A percentile compares a stretch with the other conserved stretches of the same genome.
These are phyloP conservation scores for Aspergillus sclerotiicarbonarius DNA, from an alignment of 495 filamentous ascomycete species.

Conservation along the genomic window DNA sequence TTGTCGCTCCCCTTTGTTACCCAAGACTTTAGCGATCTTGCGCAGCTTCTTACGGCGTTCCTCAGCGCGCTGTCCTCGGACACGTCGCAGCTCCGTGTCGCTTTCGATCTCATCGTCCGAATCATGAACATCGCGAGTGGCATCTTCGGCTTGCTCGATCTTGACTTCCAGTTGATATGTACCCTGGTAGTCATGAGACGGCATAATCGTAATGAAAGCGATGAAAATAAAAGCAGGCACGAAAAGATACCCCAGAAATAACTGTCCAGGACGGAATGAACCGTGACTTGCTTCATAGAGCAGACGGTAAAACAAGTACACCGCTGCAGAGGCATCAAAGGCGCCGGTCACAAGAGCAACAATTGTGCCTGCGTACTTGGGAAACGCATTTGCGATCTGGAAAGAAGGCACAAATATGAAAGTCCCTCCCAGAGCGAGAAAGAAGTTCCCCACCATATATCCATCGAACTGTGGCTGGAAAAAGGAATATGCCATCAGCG, in stretches of 20 bases:
- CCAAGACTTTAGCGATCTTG: slow-evolving; percentile 68
- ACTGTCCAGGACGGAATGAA: slow-evolving; percentile 55
- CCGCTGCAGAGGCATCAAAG: slow-evolving; percentile 67
- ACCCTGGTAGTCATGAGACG: slow-evolving; percentile 58
- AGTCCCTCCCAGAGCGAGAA: slow-evolving; percentile 64
- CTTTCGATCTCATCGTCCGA: slow-evolving; percentile 55
- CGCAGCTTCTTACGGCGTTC: slow-evolving; percentile 61
- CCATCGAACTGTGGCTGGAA: slow-evolving; percentile 55
- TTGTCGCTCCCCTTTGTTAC: slow-evolving; percentile 52
- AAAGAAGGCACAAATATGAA: slow-evolving; percentile 71
- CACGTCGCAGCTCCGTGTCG: slow-evolving; percentile 42
- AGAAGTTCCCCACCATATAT: slow-evolving; percentile 61
- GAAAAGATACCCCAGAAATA: slow-evolving; percentile 62
- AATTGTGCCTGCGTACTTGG: slow-evolving; percentile 61
- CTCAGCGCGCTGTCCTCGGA: slow-evolving; percentile 58
- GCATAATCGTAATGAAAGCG: slow-evolving; percentile 61
- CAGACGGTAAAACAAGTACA: slow-evolving; percentile 64
- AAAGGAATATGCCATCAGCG: slow-evolving; percentile 58
- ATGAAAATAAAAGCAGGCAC: slow-evolving; percentile 57
- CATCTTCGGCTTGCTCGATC: slow-evolving; percentile 56
- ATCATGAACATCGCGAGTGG: slow-evolving; percentile 53
- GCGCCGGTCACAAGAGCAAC: slow-evolving; percentile 68
- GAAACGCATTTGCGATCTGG: slow-evolving; percentile 70
- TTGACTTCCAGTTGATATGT: slow-evolving; percentile 58
- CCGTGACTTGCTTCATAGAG: slow-evolving; percentile 52